A percentile compares a stretch with the other conserved stretches of the same genome.
Evolutionary conservation across 805 yeast species (phyloP).

Genomic region (Naumovozyma dairenensis): DNA sequence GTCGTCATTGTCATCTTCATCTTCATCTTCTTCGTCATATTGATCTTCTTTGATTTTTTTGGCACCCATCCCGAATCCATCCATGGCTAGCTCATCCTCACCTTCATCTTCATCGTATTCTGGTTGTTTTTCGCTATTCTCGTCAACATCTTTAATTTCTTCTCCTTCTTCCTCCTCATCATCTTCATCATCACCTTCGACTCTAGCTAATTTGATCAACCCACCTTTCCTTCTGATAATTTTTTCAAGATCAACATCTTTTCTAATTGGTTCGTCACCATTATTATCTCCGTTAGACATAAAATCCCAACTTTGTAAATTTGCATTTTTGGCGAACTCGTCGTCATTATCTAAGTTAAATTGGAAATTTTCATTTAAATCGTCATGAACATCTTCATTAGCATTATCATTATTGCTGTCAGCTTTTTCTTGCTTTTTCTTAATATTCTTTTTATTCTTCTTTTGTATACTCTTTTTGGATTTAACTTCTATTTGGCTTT

Average conservation of each 20-base stretch:
- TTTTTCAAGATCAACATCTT: slow-evolving; percentile 77
- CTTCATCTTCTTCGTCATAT: slow-evolving; percentile 23
- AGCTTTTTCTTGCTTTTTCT: slow-evolving; percentile 8
- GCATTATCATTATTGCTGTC: slow-evolving; percentile 27
- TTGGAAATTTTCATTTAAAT: slow-evolving; percentile 62
- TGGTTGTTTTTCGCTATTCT: too few species aligned
- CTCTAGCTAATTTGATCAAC: slow-evolving; percentile 43
- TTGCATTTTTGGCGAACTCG: slow-evolving; percentile 19
- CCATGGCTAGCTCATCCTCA: slow-evolving; percentile 31
- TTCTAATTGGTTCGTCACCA: slow-evolving; percentile 23
- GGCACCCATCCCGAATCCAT: slow-evolving; percentile 33
- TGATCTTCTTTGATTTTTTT: slow-evolving; percentile 19
- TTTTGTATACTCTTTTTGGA: slow-evolving; percentile 16
- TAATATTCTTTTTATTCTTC: slow-evolving; percentile 18
- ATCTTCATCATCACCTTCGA: slow-evolving; percentile 30
- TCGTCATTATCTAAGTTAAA: slow-evolving; percentile 59
- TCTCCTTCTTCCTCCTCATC: slow-evolving; percentile 37
- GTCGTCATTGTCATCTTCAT: slow-evolving; percentile 24
- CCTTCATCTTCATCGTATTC: too few species aligned
- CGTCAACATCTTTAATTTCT: slow-evolving; percentile 23
- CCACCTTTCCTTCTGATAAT: slow-evolving; percentile 86
- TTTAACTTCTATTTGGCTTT: slow-evolving; percentile 16
- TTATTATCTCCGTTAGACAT: slow-evolving; percentile 31
- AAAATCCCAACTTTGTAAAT: slow-evolving; percentile 80
- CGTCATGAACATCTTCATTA: slow-evolving; percentile 37